Evolutionary conservation across 805 yeast species (phyloP).

Genomic region (Saccharomycopsis fibuligera): DNA sequence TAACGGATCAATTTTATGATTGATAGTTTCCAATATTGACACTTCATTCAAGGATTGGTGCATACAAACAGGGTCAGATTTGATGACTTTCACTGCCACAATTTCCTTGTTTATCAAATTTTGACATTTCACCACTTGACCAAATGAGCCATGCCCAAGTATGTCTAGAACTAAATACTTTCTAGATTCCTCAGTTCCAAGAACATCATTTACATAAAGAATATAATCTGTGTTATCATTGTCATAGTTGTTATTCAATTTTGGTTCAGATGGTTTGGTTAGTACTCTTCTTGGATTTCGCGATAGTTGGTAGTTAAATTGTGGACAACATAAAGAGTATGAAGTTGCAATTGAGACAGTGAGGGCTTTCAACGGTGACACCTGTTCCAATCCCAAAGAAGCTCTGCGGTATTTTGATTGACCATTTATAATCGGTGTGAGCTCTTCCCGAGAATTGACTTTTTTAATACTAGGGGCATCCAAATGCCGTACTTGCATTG

Average conservation of each 20-base stretch:
- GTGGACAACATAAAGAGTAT: constrained; percentile 78
- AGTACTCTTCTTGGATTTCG: constrained; percentile 88
- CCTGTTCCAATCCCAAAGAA: constrained; percentile 52
- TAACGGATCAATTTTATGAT: constrained; percentile 59
- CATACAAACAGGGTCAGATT: constrained; percentile 83
- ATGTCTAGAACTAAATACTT: constrained; percentile 86
- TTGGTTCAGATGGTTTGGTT: constrained; percentile 87
- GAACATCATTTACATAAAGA: constrained; percentile 85
- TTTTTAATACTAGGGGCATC: constrained; percentile 44
- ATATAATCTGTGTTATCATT: constrained; percentile 88
- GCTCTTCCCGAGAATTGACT: constrained; percentile 40
- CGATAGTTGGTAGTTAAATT: constrained; percentile 72
- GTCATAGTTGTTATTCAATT: constrained; percentile 75
- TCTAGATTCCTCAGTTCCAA: constrained; percentile 80
- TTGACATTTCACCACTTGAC: constrained; percentile 80
- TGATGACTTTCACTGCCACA: constrained; percentile 91
- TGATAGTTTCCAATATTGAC: constrained; percentile 73
- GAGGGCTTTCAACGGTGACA: constrained; percentile 76
- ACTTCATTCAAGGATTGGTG: constrained; percentile 92
- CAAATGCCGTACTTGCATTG: constrained; percentile 29
- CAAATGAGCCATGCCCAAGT: constrained; percentile 95
- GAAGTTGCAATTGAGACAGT: constrained; percentile 74
- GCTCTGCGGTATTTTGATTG: constrained; percentile 69
- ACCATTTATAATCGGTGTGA: constrained; percentile 54
- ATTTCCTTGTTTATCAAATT: constrained; percentile 71